Conservation (phyloP, 78 protist species). For the Dictyostelium discoideum region dicty_2.7 NC_007091.3:91001-91500, state of each 20-base stretch:
- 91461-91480: background rate
- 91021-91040: background rate
- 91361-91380: no score
- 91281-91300: no score
- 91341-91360: no score
- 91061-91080: background rate
- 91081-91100: no score
- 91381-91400: no score
- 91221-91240: background rate
- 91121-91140: no score
- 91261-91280: background rate
- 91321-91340: background rate
- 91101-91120: no score
- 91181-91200: background rate
- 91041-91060: background rate
- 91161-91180: background rate
- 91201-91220: background rate
- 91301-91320: background rate
- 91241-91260: background rate
- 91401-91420: background rate
- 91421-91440: background rate
- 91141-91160: background rate
- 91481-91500: background rate
- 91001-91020: no score
- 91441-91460: background rate